Percentiles rank a stretch among this genome's conserved stretches.
Conservation (phyloP, 345 rosid species). For the Geranium brycei region DNA sequence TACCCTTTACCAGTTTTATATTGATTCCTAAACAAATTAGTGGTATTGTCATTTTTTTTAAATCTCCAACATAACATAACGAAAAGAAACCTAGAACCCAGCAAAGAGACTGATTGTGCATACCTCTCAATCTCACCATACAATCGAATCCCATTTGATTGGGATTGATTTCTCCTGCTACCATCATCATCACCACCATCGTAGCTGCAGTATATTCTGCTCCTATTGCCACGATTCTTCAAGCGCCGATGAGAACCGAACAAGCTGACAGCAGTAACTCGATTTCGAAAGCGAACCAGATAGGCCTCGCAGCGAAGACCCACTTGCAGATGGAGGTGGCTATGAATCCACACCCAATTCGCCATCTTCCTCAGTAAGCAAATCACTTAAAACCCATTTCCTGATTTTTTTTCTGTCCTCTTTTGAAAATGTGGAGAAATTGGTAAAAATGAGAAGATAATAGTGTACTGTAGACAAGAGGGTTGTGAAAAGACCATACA, state of each 20-base stretch:
- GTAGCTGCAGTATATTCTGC: constrained; percentile 25
- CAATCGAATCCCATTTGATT: constrained; percentile 47
- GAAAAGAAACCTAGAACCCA: neutral
- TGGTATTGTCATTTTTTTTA: neutral
- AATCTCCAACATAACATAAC: neutral
- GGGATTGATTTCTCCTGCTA: constrained; percentile 6
- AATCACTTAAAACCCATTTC: too few relatives aligned
- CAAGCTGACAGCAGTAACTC: neutral
- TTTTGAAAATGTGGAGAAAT: too few relatives aligned
- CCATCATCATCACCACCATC: constrained; percentile 25
- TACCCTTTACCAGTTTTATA: neutral
- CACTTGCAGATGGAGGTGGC: neutral
- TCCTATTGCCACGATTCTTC: neutral
- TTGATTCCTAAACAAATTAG: neutral
- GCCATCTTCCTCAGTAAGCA: neutral
- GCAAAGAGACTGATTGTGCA: neutral
- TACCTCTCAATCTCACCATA: constrained; percentile 89
- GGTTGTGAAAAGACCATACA: neutral
- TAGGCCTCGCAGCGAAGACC: neutral
- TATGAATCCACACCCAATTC: neutral
- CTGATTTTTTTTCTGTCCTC: too few relatives aligned
- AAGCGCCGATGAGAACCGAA: neutral
- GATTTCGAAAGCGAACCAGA: neutral
- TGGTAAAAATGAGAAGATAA: too few relatives aligned
- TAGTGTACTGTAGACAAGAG: too few relatives aligned